Base-by-base conservation (phyloP, 192 early-diverging fungal genomes). In the Gamsiella multidivaricata region DNA sequence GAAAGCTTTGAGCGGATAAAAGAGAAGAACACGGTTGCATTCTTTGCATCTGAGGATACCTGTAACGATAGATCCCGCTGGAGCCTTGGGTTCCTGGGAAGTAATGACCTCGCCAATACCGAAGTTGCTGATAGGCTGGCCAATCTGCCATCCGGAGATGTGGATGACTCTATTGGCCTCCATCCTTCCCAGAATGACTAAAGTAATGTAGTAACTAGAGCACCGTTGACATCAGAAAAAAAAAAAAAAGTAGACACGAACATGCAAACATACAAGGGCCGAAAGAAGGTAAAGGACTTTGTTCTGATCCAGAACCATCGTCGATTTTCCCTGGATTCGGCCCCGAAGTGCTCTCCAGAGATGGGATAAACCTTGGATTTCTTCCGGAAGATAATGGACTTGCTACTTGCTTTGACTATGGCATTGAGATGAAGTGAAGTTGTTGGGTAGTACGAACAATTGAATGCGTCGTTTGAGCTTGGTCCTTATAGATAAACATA, bases 231-330 rank as follows among this genome's bases (percentile, higher is more conserved):
- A 20, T 50, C 47, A 50, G 6, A 20, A 15, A n/a, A 7, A 49
- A 34, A 15, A 15, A 2, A 14, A 65, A 37, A 3, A 26, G 17
- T 25, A 2, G 42, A 43, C 6, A 2, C 8, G 42, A 25, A 36
- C 14, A 8, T 14, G 28, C 31, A 33, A 49, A 83, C 88, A 91
- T 88, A 78, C 94, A 94, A 8, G 91, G 93, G 76, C 94, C 92
- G 12, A 93, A 70, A 8, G 91, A 93, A 94, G 61, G 52, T 81
- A 88, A n/a, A 88, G 81, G 42, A 83, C 84, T 33, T 91, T 89
- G 2, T 93, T 55, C 29, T 93, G 41, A 43, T 84, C 55, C 18
- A n/a, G n/a, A n/a, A n/a, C 88, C 80, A 20, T 69, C 79, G 4
- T 88, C 80, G 23, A 74, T 57, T 5, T 90, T 52, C 0, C 79